Percentiles rank a stretch among this genome's conserved stretches.
These are phyloP conservation scores for Dicorynia guianensis DNA, from an alignment of 306 rosid species.

Conservation along the genomic window DNA sequence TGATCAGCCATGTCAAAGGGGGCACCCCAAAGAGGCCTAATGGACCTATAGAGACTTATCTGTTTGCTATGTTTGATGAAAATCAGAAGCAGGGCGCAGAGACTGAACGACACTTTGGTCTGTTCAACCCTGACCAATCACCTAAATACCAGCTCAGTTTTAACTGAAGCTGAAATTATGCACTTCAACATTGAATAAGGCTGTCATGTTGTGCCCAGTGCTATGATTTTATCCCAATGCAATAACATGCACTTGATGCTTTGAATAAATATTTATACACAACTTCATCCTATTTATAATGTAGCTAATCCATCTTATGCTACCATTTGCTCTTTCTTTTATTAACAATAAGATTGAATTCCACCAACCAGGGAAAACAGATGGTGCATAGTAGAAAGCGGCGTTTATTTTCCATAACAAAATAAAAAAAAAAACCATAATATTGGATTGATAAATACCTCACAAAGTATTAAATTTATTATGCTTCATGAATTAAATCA, in stretches of 20 bases:
- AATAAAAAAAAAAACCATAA: no score
- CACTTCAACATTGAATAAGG: neutral
- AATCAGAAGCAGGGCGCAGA: slow-evolving; percentile 27
- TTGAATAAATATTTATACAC: neutral
- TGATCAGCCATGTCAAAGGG: slow-evolving; percentile 52
- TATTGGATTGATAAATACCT: no score
- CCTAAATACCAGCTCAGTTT: slow-evolving; percentile 51
- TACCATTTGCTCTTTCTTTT: no score
- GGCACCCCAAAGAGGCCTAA: slow-evolving; percentile 58
- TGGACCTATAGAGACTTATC: slow-evolving; percentile 41
- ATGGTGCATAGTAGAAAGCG: no score
- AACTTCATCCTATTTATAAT: no score
- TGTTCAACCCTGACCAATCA: slow-evolving; percentile 41
- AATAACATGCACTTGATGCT: no score
- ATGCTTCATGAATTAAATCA: no score
- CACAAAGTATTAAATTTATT: no score
- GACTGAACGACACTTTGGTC: slow-evolving; percentile 51
- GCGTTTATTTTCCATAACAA: no score
- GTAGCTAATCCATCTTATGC: no score
- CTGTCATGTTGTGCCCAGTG: neutral
- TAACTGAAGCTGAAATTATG: neutral
- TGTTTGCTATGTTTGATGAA: slow-evolving; percentile 63
- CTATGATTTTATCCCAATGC: neutral
- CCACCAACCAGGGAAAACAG: no score
- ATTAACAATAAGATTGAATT: no score